Conservation (phyloP, 2,329 filamentous ascomycete species). For the Arthrinium puccinioides region DNA sequence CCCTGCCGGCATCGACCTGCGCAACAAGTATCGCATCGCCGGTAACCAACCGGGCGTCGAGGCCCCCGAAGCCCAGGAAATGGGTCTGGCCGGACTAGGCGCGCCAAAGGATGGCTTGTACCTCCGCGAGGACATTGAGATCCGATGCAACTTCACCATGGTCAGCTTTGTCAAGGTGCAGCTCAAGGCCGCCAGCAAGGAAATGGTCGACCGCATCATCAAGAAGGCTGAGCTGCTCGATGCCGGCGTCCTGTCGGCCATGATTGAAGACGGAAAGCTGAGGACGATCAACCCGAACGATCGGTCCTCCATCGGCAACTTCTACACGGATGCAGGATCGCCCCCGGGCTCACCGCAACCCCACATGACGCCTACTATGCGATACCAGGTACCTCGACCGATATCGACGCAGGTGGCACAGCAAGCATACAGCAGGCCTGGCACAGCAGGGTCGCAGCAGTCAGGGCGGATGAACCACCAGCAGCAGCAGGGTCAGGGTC, state of each 20-base stretch:
- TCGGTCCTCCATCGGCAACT: too few relatives aligned
- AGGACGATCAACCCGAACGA: slow-evolving; percentile 47
- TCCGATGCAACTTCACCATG: slow-evolving; percentile 60
- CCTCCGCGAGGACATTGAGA: slow-evolving; percentile 62
- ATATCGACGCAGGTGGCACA: slow-evolving; percentile 11
- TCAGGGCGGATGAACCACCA: too few relatives aligned
- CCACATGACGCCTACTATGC: slow-evolving; percentile 24
- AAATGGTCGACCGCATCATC: slow-evolving; percentile 61
- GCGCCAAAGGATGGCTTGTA: slow-evolving; percentile 60
- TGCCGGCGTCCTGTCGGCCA: slow-evolving; percentile 55
- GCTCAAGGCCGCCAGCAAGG: slow-evolving; percentile 57
- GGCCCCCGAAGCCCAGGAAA: slow-evolving; percentile 51
- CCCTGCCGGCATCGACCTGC: slow-evolving; percentile 57
- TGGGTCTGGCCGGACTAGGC: slow-evolving; percentile 50
- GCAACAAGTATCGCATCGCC: slow-evolving; percentile 60
- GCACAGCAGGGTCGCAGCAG: slow-evolving; percentile 23
- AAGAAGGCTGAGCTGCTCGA: slow-evolving; percentile 66
- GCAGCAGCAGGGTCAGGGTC: too few relatives aligned
- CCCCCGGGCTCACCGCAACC: too few relatives aligned
- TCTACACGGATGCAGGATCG: too few relatives aligned
- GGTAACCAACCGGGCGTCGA: slow-evolving; percentile 63
- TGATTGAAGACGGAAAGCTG: slow-evolving; percentile 59
- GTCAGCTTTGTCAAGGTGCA: slow-evolving; percentile 60
- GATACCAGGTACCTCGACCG: slow-evolving; percentile 33
- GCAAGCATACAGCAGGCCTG: slow-evolving; percentile 21